Evolutionary conservation across 441 rosid species (phyloP).

Genomic region (Brassica hybrid): DNA sequence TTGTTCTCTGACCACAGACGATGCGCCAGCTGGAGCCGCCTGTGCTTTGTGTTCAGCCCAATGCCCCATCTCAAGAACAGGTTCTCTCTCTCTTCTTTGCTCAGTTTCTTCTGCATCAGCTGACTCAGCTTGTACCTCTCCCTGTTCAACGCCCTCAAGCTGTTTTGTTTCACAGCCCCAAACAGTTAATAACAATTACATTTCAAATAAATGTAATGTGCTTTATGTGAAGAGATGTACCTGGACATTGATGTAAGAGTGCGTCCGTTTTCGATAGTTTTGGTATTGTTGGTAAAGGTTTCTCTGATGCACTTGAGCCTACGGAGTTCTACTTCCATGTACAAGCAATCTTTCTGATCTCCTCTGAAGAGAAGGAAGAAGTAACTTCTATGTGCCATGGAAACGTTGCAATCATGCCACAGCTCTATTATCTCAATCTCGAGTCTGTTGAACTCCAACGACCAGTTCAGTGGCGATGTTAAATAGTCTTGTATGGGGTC

Average conservation of each 20-base stretch:
- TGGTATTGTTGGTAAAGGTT: constrained; percentile 52
- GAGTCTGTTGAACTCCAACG: constrained; percentile 62
- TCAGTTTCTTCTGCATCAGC: constrained; percentile 66
- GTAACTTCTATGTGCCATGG: constrained; percentile 81
- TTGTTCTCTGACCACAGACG: constrained; percentile 69
- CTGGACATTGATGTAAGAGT: constrained; percentile 56
- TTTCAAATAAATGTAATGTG: background rate
- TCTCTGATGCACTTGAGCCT: constrained; percentile 71
- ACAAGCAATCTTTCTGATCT: constrained; percentile 77
- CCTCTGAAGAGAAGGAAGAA: constrained; percentile 77
- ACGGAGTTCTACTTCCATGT: constrained; percentile 90
- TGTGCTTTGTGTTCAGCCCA: constrained; percentile 59
- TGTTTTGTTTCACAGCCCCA: no score
- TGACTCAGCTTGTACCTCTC: constrained; percentile 82
- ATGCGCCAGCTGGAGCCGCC: constrained; percentile 71
- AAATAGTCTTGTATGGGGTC: constrained; percentile 64
- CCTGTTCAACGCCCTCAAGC: constrained; percentile 65
- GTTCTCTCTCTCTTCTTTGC: constrained; percentile 63
- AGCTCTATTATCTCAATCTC: constrained; percentile 70
- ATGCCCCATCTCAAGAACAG: constrained; percentile 78
- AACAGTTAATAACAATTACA: constrained; percentile 11
- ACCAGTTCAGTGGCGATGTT: constrained; percentile 45
- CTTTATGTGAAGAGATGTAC: constrained; percentile 37
- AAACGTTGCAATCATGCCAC: constrained; percentile 72
- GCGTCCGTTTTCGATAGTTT: constrained; percentile 54